Evolutionary conservation across 2,329 filamentous ascomycete genomes (phyloP).

Genomic region (Aphanocladium album): DNA sequence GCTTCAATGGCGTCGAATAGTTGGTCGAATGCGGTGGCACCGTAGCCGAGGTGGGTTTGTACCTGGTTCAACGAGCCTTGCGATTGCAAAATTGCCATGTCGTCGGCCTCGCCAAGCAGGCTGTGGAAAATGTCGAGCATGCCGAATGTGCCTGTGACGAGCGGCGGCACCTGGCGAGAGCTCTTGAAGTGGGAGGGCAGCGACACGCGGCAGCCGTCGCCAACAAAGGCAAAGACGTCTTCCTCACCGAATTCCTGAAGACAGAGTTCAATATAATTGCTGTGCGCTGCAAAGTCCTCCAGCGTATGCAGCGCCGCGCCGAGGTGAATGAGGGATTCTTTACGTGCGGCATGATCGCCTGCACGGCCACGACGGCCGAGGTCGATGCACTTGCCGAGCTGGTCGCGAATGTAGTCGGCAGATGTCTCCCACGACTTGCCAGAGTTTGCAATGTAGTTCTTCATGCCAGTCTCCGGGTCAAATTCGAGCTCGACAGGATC

Average conservation of each 20-base stretch:
- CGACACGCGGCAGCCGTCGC: conserved; percentile 26
- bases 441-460: conserved; percentile 88
- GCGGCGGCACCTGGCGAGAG: conserved; percentile 57
- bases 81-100: conserved; percentile 43
- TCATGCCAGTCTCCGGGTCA: conserved; percentile 75
- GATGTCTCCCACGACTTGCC: conserved; percentile 77
- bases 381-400: conserved; percentile 63
- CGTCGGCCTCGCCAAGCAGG: conserved; percentile 59
- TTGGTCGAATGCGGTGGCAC: conserved; percentile 30
- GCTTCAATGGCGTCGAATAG: conserved; percentile 23
- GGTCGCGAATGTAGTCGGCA: conserved; percentile 69
- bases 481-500: conserved; percentile 66
- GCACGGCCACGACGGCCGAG: conserved; percentile 63
- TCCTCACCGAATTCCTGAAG: conserved; percentile 63
- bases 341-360: conserved; percentile 50
- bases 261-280: conserved; percentile 70
- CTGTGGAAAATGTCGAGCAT: conserved; percentile 68
- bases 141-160: conserved; percentile 54
- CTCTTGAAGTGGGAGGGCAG: conserved; percentile 45
- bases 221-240: conserved; percentile 55
- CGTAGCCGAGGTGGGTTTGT: conserved; percentile 68
- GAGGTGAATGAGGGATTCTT: conserved; percentile 64
- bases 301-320: conserved; percentile 68
- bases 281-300: conserved; percentile 62
- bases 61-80: conserved; percentile 65